These are phyloP conservation scores for Metschnikowia koreensis DNA, from an alignment of 805 yeast species.

Conservation along the genomic window DNA sequence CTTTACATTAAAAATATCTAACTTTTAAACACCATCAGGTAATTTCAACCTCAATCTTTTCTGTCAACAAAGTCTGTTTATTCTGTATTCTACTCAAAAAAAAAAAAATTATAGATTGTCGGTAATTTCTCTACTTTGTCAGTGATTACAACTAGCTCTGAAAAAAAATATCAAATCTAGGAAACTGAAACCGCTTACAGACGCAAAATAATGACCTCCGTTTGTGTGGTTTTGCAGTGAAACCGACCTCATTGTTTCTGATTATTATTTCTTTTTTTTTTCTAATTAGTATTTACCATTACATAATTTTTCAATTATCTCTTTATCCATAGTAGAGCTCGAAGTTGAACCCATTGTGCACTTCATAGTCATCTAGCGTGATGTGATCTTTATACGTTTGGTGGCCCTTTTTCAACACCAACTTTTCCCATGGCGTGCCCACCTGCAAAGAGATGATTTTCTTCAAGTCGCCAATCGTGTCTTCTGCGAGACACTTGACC, in stretches of 20 bases:
- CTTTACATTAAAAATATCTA: too few relatives aligned
- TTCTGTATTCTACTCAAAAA: too few relatives aligned
- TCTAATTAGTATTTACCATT: not conserved
- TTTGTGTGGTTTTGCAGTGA: not conserved
- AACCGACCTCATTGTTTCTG: not conserved
- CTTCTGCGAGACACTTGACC: slow-evolving; percentile 85
- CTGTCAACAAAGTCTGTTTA: too few relatives aligned
- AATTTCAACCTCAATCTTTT: too few relatives aligned
- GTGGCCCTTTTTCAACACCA: slow-evolving; percentile 81
- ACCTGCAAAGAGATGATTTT: slow-evolving; percentile 77
- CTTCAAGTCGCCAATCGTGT: slow-evolving; percentile 87
- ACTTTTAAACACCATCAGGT: too few relatives aligned
- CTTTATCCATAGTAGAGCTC: slow-evolving; percentile 71
- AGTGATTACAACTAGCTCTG: too few relatives aligned
- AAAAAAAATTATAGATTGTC: too few relatives aligned
- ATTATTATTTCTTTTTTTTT: not conserved
- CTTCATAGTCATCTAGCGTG: slow-evolving; percentile 88
- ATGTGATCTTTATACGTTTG: slow-evolving; percentile 86
- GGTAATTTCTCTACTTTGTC: too few relatives aligned
- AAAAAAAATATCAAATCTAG: too few relatives aligned
- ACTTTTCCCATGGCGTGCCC: slow-evolving; percentile 66
- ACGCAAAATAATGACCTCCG: too few relatives aligned
- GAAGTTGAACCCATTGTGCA: slow-evolving; percentile 82
- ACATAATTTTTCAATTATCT: not conserved
- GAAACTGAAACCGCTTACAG: too few relatives aligned